These are phyloP conservation scores for Neurospora hispaniola DNA, from an alignment of 495 filamentous ascomycete genomes.

Conservation along the genomic window DNA sequence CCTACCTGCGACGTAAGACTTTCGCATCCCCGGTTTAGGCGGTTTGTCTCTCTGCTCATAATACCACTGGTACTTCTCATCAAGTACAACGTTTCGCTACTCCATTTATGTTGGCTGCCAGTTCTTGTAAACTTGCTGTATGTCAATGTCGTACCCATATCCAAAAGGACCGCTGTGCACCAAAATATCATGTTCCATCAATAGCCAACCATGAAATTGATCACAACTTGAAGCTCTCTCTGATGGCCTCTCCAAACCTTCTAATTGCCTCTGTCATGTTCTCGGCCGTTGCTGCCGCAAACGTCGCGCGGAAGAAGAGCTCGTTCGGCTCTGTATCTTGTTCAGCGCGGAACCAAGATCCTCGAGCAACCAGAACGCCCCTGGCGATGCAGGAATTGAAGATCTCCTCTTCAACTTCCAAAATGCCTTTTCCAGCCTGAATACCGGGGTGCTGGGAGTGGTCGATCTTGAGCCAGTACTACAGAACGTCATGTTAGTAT, in stretches of 20 bases:
- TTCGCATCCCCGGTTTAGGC: not conserved
- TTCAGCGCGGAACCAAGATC: constrained; percentile 79
- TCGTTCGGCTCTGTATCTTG: constrained; percentile 31
- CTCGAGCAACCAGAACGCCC: constrained; percentile 65
- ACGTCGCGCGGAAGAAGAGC: constrained; percentile 83
- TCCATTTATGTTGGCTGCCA: not conserved
- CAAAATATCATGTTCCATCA: not conserved
- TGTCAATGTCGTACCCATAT: not conserved
- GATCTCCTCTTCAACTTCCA: constrained; percentile 74
- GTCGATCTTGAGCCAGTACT: constrained; percentile 80
- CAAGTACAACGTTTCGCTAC: not conserved
- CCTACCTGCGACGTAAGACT: not conserved
- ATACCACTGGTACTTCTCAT: not conserved
- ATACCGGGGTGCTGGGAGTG: constrained; percentile 59
- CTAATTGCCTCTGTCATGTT: constrained; percentile 70
- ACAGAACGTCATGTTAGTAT: constrained; percentile 1
- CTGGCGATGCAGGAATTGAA: constrained; percentile 61
- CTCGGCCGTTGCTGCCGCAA: constrained; percentile 64
- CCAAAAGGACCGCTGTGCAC: not conserved
- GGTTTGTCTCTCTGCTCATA: not conserved
- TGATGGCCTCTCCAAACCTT: constrained; percentile 61
- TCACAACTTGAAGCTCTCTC: constrained; percentile 48
- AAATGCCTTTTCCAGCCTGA: constrained; percentile 40
- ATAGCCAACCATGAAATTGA: not conserved
- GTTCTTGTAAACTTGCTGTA: not conserved